phyloP scores from a whole-genome alignment of 2,329 filamentous ascomycete species.

The Biscogniauxia sp. region DNA sequence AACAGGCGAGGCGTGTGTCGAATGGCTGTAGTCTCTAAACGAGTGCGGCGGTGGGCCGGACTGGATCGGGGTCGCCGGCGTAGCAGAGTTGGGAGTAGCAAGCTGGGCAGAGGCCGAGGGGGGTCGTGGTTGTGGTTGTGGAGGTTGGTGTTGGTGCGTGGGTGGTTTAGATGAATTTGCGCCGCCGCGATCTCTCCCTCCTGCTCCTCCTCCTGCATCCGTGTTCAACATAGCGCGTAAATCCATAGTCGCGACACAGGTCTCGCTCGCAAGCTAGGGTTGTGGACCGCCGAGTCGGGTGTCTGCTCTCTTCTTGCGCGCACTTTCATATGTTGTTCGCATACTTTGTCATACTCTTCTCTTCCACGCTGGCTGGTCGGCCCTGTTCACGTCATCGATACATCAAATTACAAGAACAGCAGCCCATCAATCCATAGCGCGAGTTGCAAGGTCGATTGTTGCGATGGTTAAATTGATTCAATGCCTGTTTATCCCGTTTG shows the following conservation, averaged over 20 bases:
- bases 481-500: neutral
- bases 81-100: slow-evolving; percentile 23
- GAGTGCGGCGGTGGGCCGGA: slow-evolving; percentile 40
- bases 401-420: slow-evolving; percentile 5
- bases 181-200: slow-evolving; percentile 27
- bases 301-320: slow-evolving; percentile 10
- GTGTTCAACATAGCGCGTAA: slow-evolving; percentile 49
- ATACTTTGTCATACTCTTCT: slow-evolving; percentile 14
- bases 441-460: neutral
- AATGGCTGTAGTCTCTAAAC: slow-evolving; percentile 51
- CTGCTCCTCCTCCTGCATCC: slow-evolving; percentile 34
- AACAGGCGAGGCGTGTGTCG: slow-evolving; percentile 48
- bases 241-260: slow-evolving; percentile 24
- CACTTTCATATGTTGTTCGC: slow-evolving; percentile 11
- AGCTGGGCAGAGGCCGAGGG: slow-evolving; percentile 23
- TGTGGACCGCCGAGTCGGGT: neutral
- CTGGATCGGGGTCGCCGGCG: slow-evolving; percentile 39
- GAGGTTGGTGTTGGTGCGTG: slow-evolving; percentile 25
- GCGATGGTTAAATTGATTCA: neutral
- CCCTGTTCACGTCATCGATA: slow-evolving; percentile 15
- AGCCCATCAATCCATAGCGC: neutral
- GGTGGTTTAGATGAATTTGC: slow-evolving; percentile 30
- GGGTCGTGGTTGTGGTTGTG: slow-evolving; percentile 19
- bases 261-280: neutral
- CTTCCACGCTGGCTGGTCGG: slow-evolving; percentile 10